A percentile compares a stretch with the other conserved stretches of the same genome.
These are phyloP conservation scores for Leptoxyphium fumago DNA, from an alignment of 2,329 filamentous ascomycete species.

Conservation along the genomic window DNA sequence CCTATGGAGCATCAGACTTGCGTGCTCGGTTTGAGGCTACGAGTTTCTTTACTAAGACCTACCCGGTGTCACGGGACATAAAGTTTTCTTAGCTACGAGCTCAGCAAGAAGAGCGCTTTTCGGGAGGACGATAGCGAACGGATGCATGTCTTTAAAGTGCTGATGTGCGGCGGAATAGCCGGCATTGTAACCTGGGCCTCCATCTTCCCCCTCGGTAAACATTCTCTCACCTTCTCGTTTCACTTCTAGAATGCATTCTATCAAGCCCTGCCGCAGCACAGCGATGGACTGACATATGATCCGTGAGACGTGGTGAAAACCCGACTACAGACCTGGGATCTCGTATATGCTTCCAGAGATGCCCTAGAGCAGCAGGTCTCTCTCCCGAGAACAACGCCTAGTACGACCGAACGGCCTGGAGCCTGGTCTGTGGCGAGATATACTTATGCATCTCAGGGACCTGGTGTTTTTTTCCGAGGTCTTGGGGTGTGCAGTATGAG, in stretches of 20 bases:
- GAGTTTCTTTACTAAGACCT: not conserved
- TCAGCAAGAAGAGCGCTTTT: constrained; percentile 47
- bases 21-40: not conserved
- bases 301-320: constrained; percentile 71
- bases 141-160: constrained; percentile 18
- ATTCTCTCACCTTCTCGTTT: not conserved
- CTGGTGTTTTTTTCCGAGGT: constrained; percentile 67
- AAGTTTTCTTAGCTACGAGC: constrained; percentile 79
- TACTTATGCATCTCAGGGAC: constrained; percentile 56
- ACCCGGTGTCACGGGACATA: not conserved
- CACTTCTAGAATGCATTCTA: not conserved
- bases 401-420: constrained; percentile 23
- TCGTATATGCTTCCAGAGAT: constrained; percentile 3
- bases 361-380: constrained; percentile 2
- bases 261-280: not conserved
- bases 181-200: constrained; percentile 81
- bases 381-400: not conserved
- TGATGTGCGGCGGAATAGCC: constrained; percentile 76
- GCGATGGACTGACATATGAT: constrained; percentile 1
- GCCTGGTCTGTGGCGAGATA: constrained; percentile 50
- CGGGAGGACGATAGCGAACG: constrained; percentile 36
- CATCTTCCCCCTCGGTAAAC: constrained; percentile 57
- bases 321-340: constrained; percentile 61
- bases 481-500: constrained; percentile 68
- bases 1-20: not conserved